phyloP scores from a whole-genome alignment of 257 asterid species.

The Solanum dulcamara region DNA sequence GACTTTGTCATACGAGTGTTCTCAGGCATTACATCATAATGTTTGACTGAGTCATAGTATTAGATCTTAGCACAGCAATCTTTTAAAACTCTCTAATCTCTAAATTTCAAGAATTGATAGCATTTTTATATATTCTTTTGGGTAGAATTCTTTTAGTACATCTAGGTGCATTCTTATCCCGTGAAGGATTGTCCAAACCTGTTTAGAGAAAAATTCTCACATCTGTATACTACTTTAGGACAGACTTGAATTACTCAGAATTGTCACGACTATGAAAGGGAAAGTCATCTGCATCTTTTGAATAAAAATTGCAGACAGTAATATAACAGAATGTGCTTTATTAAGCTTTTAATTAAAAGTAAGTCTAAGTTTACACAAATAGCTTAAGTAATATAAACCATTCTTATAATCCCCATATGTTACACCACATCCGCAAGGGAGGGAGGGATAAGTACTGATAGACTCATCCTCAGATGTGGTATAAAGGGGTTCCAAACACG shows the following conservation, averaged over 20 bases:
- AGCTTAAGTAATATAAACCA: background rate
- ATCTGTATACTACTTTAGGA: background rate
- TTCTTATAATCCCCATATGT: background rate
- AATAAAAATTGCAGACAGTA: background rate
- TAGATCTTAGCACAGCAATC: background rate
- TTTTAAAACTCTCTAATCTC: background rate
- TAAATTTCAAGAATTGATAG: background rate
- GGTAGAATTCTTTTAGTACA: background rate
- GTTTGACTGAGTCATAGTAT: background rate
- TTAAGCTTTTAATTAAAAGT: background rate
- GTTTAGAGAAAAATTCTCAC: background rate
- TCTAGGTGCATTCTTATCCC: background rate
- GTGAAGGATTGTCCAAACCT: background rate
- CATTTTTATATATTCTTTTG: background rate
- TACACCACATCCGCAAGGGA: background rate
- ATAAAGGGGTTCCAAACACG: background rate
- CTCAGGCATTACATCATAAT: background rate
- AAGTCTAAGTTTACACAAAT: background rate
- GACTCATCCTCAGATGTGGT: background rate
- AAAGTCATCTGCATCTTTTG: background rate
- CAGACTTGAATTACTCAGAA: background rate
- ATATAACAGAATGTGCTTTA: background rate
- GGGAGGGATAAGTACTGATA: background rate
- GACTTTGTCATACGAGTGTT: background rate
- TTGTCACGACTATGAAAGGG: background rate